Base-by-base conservation (phyloP, 805 yeast species). In the Kockiozyma suomiensis region DNA sequence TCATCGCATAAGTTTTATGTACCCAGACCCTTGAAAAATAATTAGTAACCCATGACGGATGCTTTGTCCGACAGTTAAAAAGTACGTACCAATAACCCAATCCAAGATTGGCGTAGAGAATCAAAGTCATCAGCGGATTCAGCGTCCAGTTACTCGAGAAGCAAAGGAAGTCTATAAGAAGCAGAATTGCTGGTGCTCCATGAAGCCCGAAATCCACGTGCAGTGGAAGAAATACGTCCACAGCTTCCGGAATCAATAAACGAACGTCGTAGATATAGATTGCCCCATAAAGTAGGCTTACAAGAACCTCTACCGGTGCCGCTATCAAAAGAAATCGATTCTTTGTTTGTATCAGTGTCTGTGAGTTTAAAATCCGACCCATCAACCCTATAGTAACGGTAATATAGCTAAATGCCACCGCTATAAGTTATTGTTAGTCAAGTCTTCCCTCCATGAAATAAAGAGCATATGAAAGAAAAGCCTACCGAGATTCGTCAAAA, bases 401-500 rank as follows among this genome's bases (percentile, higher is more conserved):
- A 32, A 58, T 23, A 35, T 61, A 59, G 32, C 64, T 60, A 15
- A 35, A 56, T 2, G 37, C 25, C 17, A 60, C 53, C 26, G 54
- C 64, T 61, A 30, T 2, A 37, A 10, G 21, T 17, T 13, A n/a
- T 4, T 6, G 41, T 48, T 21, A 48, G 51, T n/a, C 8, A 15
- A 19, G 8, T 13, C 13, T 17, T 10, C 33, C 33, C 10, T 6
- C 6, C 33, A 19, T n/a, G 55, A 19, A 37, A 28, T 19, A 26
- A 8, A 6, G 4, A 33, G 1, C 50, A 17, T n/a, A 25, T 12
- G 21, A 2, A 8, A 19, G 33, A 4, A 4, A 7, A 37, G 48
- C 65, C 4, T 19, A 61, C 65, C 61, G 4, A 61, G 48, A 38
- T 45, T 61, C 7, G 65, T 61, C 50, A 61, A 38, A 42, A 50